Evolutionary conservation across 148 eudicot genomes (phyloP).

Genomic region (Nepenthes mirabilis): DNA sequence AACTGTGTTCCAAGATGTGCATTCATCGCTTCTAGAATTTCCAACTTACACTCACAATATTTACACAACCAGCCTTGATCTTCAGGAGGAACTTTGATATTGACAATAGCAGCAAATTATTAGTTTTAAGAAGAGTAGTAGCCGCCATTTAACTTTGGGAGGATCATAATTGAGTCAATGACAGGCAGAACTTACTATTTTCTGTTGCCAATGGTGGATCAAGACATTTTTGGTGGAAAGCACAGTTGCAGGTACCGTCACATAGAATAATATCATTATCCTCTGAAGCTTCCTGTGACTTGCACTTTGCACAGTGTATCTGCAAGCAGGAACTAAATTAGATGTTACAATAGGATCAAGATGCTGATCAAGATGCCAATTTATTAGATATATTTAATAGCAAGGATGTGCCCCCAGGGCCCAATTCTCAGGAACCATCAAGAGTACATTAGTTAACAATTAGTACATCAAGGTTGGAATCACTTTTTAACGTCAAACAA

Average conservation of each 20-base stretch:
- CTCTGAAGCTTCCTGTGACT: constrained; percentile 62
- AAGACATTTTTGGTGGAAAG: constrained; percentile 86
- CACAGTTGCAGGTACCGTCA: constrained; percentile 92
- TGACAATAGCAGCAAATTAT: constrained; percentile 8
- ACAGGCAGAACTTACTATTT: constrained; percentile 52
- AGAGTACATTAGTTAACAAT: too few relatives aligned
- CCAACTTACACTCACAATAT: constrained; percentile 72
- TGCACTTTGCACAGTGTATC: constrained; percentile 87
- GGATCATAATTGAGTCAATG: neutral
- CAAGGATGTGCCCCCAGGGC: too few relatives aligned
- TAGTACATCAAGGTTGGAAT: too few relatives aligned
- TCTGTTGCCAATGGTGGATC: constrained; percentile 85
- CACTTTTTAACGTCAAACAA: too few relatives aligned
- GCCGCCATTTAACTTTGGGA: neutral
- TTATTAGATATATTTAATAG: too few relatives aligned
- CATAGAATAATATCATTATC: constrained; percentile 94
- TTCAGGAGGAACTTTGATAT: constrained; percentile 64
- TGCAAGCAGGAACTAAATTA: constrained; percentile 14
- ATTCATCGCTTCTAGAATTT: constrained; percentile 69
- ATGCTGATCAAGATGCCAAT: neutral
- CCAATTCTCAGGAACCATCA: too few relatives aligned
- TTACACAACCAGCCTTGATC: constrained; percentile 92
- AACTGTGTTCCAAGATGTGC: constrained; percentile 91
- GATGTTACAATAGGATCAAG: neutral
- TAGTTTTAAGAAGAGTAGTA: constrained; percentile 8